Evolutionary conservation across 345 rosid genomes (phyloP).

Genomic region (Lepidium sativum): DNA sequence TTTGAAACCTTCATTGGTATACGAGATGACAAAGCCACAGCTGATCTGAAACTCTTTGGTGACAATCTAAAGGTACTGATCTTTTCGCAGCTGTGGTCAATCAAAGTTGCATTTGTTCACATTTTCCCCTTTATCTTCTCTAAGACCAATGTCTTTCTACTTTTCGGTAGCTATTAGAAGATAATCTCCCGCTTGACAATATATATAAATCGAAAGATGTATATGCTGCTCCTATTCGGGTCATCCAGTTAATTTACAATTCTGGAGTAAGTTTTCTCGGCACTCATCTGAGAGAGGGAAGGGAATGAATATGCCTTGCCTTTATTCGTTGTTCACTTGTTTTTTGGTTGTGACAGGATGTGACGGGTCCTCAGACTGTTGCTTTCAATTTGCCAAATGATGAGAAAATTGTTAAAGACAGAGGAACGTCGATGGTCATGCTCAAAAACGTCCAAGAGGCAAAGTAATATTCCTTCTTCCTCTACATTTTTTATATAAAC

Average conservation of each 20-base stretch:
- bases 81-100: not conserved
- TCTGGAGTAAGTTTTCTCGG: slow-evolving; percentile 63
- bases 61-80: slow-evolving; percentile 65
- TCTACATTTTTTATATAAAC: not conserved
- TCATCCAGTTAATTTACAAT: slow-evolving; percentile 68
- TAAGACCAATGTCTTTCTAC: slow-evolving; percentile 4
- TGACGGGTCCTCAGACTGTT: slow-evolving; percentile 91
- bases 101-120: not conserved
- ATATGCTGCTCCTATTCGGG: slow-evolving; percentile 88
- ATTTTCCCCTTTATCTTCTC: not conserved
- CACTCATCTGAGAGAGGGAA: not conserved
- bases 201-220: slow-evolving; percentile 65
- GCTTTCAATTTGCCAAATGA: slow-evolving; percentile 96
- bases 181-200: slow-evolving; percentile 79
- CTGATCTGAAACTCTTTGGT: slow-evolving; percentile 79
- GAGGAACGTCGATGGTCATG: slow-evolving; percentile 97
- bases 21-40: slow-evolving; percentile 75
- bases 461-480: slow-evolving; percentile 43
- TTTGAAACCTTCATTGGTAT: slow-evolving; percentile 88
- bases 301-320: not conserved
- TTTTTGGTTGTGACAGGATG: slow-evolving; percentile 52
- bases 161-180: slow-evolving; percentile 56
- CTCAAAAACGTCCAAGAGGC: slow-evolving; percentile 85
- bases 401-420: slow-evolving; percentile 78
- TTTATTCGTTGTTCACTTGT: slow-evolving; percentile 14